Percentiles rank a stretch among this genome's conserved stretches.
These are phyloP conservation scores for Fusarium torreyae DNA, from an alignment of 2,329 filamentous ascomycete species.

Conservation along the genomic window DNA sequence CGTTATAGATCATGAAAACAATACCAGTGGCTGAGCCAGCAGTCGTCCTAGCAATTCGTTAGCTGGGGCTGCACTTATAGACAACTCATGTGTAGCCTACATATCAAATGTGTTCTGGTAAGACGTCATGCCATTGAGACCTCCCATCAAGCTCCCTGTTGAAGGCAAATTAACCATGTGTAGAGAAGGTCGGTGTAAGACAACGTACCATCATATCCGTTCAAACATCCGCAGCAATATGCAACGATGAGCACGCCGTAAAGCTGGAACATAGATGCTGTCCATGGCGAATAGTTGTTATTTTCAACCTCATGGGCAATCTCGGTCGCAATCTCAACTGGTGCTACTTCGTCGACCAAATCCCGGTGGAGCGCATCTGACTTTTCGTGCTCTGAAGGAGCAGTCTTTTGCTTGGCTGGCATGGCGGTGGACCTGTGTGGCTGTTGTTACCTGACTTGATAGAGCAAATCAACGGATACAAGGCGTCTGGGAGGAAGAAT, in stretches of 20 bases:
- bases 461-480: accelerated
- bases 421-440: not conserved
- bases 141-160: slow-evolving; percentile 44
- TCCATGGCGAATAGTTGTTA: slow-evolving; percentile 63
- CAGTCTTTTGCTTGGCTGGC: slow-evolving; percentile 14
- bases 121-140: slow-evolving; percentile 48
- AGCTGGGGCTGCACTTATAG: no score
- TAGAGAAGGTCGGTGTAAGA: accelerated
- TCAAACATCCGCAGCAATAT: slow-evolving; percentile 68
- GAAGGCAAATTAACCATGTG: not conserved
- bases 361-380: slow-evolving; percentile 12
- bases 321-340: slow-evolving; percentile 53
- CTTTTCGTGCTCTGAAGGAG: slow-evolving; percentile 14
- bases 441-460: no score
- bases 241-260: slow-evolving; percentile 64
- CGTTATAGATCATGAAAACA: slow-evolving; percentile 63
- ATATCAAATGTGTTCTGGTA: slow-evolving; percentile 45
- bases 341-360: slow-evolving; percentile 12
- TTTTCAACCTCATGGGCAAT: slow-evolving; percentile 59
- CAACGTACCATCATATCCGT: slow-evolving; percentile 37
- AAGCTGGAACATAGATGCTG: slow-evolving; percentile 64
- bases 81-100: not conserved
- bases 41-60: slow-evolving; percentile 18
- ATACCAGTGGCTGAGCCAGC: slow-evolving; percentile 41
- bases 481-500: no score